These are phyloP conservation scores for Brassica incana DNA, from an alignment of 345 rosid genomes.

Conservation along the genomic window DNA sequence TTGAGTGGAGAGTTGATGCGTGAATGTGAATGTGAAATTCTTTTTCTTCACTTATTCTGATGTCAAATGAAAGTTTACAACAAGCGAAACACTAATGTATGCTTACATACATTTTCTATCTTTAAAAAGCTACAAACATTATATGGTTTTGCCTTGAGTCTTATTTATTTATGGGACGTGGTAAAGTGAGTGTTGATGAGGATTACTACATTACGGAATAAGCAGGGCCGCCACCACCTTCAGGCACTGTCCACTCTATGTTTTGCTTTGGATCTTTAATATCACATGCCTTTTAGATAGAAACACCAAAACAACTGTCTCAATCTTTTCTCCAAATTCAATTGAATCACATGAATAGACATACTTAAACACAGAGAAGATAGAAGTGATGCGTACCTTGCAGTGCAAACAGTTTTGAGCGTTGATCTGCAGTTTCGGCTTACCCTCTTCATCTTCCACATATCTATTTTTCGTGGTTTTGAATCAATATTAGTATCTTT, in stretches of 20 bases:
- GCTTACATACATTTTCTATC: background rate
- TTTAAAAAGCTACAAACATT: background rate
- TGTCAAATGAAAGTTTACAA: too few species aligned
- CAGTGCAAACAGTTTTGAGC: constrained; percentile 95
- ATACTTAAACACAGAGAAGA: background rate
- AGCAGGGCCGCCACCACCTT: constrained; percentile 95
- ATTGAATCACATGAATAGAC: background rate
- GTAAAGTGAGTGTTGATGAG: background rate
- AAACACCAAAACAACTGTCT: background rate
- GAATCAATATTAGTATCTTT: constrained; percentile 14
- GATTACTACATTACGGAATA: constrained; percentile 68
- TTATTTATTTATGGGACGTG: constrained; percentile 10
- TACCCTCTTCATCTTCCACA: constrained; percentile 63
- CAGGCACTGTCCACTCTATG: constrained; percentile 93
- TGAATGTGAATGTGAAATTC: too few species aligned
- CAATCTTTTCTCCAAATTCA: background rate
- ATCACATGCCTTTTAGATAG: constrained; percentile 57
- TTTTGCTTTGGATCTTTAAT: constrained; percentile 95
- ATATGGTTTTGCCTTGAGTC: background rate
- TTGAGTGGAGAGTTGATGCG: too few species aligned
- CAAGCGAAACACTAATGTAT: too few species aligned
- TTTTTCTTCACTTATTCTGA: too few species aligned
- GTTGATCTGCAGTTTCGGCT: constrained; percentile 79
- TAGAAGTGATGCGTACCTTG: constrained; percentile 57
- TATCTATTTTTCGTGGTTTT: constrained; percentile 48